These are phyloP conservation scores for Penicillium sp. DNA, from an alignment of 2,329 filamentous ascomycete species.

Conservation along the genomic window DNA sequence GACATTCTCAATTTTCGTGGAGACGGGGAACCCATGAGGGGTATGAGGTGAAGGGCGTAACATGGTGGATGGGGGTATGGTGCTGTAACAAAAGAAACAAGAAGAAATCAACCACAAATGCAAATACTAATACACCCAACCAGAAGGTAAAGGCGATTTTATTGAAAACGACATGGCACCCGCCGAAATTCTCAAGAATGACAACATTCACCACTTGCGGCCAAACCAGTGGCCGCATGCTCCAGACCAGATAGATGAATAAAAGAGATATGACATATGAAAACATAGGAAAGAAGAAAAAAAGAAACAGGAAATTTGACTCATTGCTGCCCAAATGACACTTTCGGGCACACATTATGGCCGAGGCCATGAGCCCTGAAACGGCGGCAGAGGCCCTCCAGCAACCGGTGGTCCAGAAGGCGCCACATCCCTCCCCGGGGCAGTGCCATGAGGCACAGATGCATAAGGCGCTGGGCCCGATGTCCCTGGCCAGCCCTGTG, in stretches of 20 bases:
- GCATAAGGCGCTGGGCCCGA: slow-evolving; percentile 14
- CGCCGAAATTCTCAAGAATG: background rate
- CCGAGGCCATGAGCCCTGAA: slow-evolving; percentile 24
- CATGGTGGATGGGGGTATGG: background rate
- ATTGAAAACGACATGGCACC: background rate
- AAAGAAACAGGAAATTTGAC: slow-evolving; percentile 8
- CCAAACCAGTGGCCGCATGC: slow-evolving; percentile 20
- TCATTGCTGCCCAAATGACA: background rate
- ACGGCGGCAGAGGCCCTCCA: slow-evolving; percentile 19
- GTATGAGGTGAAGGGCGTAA: background rate
- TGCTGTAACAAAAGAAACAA: background rate
- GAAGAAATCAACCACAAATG: background rate
- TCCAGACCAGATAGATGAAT: background rate
- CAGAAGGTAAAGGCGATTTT: slow-evolving; percentile 3
- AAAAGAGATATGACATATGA: slow-evolving; percentile 1
- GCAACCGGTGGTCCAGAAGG: slow-evolving; percentile 16
- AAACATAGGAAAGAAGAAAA: slow-evolving; percentile 11
- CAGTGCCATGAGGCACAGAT: slow-evolving; percentile 1
- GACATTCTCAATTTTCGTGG: background rate
- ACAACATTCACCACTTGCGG: slow-evolving; percentile 7
- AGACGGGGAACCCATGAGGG: background rate
- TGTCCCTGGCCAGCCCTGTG: slow-evolving; percentile 20
- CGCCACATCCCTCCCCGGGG: slow-evolving; percentile 1
- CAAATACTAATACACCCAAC: slow-evolving; percentile 17
- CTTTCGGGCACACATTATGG: slow-evolving; percentile 2